Evolutionary conservation across 495 filamentous ascomycete species (phyloP).

Genomic region (Penicillium pancosmium): DNA sequence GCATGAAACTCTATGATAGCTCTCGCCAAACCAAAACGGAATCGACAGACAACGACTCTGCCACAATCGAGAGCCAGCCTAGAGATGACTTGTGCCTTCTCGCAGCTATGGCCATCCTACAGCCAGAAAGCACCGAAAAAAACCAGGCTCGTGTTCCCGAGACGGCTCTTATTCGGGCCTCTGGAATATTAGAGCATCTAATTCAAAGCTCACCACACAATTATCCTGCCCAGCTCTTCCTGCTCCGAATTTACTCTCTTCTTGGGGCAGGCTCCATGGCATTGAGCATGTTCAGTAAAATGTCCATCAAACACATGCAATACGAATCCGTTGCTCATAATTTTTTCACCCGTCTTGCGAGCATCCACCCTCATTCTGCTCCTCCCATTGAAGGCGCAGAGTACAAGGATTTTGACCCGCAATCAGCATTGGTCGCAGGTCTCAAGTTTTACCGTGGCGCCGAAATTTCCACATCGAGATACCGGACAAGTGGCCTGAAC

Average conservation of each 20-base stretch:
- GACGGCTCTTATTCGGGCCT: slow-evolving; percentile 52
- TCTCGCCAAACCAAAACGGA: slow-evolving; percentile 11
- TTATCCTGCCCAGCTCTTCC: slow-evolving; percentile 57
- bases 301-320: slow-evolving; percentile 65
- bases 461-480: slow-evolving; percentile 35
- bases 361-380: slow-evolving; percentile 53
- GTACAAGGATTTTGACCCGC: slow-evolving; percentile 48
- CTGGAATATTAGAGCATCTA: slow-evolving; percentile 53
- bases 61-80: slow-evolving; percentile 57
- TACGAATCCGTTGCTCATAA: slow-evolving; percentile 61
- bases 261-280: slow-evolving; percentile 58
- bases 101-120: slow-evolving; percentile 58
- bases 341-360: slow-evolving; percentile 59
- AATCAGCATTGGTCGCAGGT: slow-evolving; percentile 42
- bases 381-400: slow-evolving; percentile 44
- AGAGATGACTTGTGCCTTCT: slow-evolving; percentile 60
- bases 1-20: slow-evolving; percentile 49
- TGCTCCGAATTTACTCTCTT: slow-evolving; percentile 56
- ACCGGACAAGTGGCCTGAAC: slow-evolving; percentile 38
- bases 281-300: slow-evolving; percentile 52
- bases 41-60: slow-evolving; percentile 16
- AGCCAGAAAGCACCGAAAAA: slow-evolving; percentile 31
- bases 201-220: slow-evolving; percentile 57
- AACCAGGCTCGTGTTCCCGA: slow-evolving; percentile 27
- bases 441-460: slow-evolving; percentile 45